phyloP scores from a whole-genome alignment of 352 stramenopile species.

The Phytophthora meadii region DNA sequence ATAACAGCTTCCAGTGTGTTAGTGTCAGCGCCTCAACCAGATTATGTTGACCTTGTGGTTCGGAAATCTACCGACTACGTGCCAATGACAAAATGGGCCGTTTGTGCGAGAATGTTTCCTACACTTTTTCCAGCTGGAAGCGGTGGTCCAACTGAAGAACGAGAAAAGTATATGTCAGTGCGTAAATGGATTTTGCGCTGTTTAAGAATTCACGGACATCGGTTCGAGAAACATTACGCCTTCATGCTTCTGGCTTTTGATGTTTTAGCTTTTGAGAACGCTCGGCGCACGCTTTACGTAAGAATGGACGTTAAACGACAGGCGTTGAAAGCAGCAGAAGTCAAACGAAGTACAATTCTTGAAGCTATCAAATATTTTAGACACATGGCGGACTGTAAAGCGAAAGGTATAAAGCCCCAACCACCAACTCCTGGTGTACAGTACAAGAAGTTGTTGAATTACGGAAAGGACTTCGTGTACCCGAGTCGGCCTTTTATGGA shows the following conservation, averaged over 20 bases:
- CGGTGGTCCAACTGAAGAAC: slow-evolving; percentile 28
- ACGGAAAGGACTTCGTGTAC: slow-evolving; percentile 20
- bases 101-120: slow-evolving; percentile 26
- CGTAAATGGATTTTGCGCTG: slow-evolving; percentile 23
- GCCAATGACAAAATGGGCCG: not conserved
- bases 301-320: slow-evolving; percentile 23
- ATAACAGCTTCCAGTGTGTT: slow-evolving; percentile 4
- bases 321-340: slow-evolving; percentile 9
- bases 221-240: slow-evolving; percentile 32
- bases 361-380: slow-evolving; percentile 26
- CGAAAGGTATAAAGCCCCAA: not conserved
- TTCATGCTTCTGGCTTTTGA: slow-evolving; percentile 41
- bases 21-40: not conserved
- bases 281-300: slow-evolving; percentile 22
- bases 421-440: slow-evolving; percentile 6
- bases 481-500: slow-evolving; percentile 24
- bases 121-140: slow-evolving; percentile 31
- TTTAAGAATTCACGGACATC: slow-evolving; percentile 21
- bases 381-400: not conserved
- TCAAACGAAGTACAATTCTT: slow-evolving; percentile 4
- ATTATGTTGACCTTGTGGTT: slow-evolving; percentile 2
- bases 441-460: slow-evolving; percentile 25
- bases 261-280: slow-evolving; percentile 16
- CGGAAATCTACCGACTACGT: slow-evolving; percentile 5
- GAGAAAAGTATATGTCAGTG: slow-evolving; percentile 18